Conservation (phyloP, 2,329 filamentous ascomycete species). For the Colletotrichum neosansevieriae region DNA sequence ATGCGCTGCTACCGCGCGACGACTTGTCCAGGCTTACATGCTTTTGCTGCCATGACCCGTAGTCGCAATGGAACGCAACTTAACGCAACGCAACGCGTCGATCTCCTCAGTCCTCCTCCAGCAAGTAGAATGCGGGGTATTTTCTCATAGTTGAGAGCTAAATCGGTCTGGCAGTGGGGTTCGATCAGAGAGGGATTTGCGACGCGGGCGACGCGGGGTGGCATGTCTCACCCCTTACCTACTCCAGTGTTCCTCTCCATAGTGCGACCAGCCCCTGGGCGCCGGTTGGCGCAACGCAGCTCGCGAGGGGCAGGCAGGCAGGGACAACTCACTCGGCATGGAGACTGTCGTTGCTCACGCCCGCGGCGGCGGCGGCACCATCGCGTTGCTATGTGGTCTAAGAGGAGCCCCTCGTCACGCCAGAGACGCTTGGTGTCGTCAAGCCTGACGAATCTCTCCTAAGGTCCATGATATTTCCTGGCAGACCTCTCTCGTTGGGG, state of each 20-base stretch:
- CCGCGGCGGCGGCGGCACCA: not conserved
- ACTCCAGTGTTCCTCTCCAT: slow-evolving; percentile 1
- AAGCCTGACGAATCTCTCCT: not conserved
- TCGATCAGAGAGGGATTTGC: too few species aligned
- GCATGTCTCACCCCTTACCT: not conserved
- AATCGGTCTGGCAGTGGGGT: too few species aligned
- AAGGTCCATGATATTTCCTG: not conserved
- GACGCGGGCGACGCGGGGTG: slow-evolving; percentile 21
- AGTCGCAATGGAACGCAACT: not conserved
- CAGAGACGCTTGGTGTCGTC: slow-evolving; percentile 18
- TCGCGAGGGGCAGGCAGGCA: not conserved
- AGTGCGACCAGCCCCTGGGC: slow-evolving; percentile 6
- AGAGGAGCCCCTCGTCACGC: not conserved
- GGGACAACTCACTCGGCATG: not conserved
- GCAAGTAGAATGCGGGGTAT: slow-evolving; percentile 14
- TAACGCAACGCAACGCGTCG: too few species aligned
- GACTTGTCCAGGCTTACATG: not conserved
- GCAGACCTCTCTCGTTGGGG: not conserved
- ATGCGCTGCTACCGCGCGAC: slow-evolving; percentile 34
- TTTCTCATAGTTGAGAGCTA: not conserved
- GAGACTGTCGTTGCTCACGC: not conserved
- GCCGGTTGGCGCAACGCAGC: not conserved
- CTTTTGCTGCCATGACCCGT: not conserved
- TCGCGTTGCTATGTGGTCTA: not conserved
- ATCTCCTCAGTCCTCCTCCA: too few species aligned